These are phyloP conservation scores for Vigna reflexopilosa DNA, from an alignment of 306 rosid species.

Conservation along the genomic window DNA sequence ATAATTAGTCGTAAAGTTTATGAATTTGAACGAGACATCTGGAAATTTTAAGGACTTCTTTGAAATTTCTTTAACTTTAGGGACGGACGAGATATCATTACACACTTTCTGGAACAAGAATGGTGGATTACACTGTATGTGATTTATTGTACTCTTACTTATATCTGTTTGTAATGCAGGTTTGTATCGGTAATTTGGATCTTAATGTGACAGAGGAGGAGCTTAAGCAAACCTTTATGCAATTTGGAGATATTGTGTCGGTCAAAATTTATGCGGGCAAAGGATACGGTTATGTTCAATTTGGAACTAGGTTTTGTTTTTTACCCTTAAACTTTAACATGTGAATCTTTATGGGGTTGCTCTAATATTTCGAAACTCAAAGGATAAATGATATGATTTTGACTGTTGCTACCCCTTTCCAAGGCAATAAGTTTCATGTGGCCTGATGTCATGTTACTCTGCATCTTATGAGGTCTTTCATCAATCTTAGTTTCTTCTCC, in stretches of 20 bases:
- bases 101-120: neutral
- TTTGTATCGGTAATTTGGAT: slow-evolving; percentile 92
- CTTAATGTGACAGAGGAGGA: slow-evolving; percentile 79
- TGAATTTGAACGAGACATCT: neutral
- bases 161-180: slow-evolving; percentile 47
- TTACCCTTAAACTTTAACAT: slow-evolving; percentile 37
- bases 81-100: neutral
- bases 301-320: slow-evolving; percentile 71
- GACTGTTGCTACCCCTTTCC: slow-evolving; percentile 39
- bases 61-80: neutral
- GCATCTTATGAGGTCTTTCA: slow-evolving; percentile 50
- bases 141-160: slow-evolving; percentile 7
- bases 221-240: slow-evolving; percentile 82
- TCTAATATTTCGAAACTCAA: slow-evolving; percentile 33
- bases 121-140: neutral
- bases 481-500: slow-evolving; percentile 37
- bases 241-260: slow-evolving; percentile 76
- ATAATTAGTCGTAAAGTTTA: neutral
- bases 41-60: neutral
- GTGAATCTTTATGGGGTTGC: slow-evolving; percentile 39
- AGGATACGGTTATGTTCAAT: slow-evolving; percentile 88
- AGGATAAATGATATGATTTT: slow-evolving; percentile 37
- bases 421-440: slow-evolving; percentile 47
- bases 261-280: slow-evolving; percentile 82
- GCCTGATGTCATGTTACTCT: slow-evolving; percentile 43